Evolutionary conservation across 2,329 filamentous ascomycete genomes (phyloP).

Genomic region (Pseudocercospora ulei): DNA sequence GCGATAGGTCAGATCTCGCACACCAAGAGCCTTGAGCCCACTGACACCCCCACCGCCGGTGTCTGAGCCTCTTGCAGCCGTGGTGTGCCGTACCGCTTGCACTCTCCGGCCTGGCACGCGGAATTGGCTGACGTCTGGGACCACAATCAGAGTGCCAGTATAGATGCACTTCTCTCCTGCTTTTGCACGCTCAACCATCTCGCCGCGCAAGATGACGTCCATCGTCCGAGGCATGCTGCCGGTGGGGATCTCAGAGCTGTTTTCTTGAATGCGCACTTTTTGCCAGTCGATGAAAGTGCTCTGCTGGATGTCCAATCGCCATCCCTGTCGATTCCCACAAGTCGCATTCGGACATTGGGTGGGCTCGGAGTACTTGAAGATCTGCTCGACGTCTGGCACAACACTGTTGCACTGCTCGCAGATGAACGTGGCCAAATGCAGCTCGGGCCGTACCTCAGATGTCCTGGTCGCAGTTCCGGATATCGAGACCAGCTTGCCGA

Average conservation of each 20-base stretch:
- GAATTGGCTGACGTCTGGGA: slow-evolving; percentile 92
- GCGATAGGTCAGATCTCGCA: slow-evolving; percentile 87
- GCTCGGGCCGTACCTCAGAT: slow-evolving; percentile 88
- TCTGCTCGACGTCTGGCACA: slow-evolving; percentile 88
- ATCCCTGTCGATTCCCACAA: slow-evolving; percentile 83
- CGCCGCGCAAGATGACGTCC: slow-evolving; percentile 89
- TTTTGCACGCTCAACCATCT: slow-evolving; percentile 95
- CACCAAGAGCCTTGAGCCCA: slow-evolving; percentile 84
- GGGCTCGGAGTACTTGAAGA: slow-evolving; percentile 93
- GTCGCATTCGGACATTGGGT: slow-evolving; percentile 83
- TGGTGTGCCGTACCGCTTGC: slow-evolving; percentile 75
- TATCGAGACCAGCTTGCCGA: slow-evolving; percentile 87
- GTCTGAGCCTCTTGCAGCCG: slow-evolving; percentile 58
- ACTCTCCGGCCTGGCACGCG: slow-evolving; percentile 76
- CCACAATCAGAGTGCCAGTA: slow-evolving; percentile 88
- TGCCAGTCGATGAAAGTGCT: slow-evolving; percentile 99
- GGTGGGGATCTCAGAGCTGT: slow-evolving; percentile 94
- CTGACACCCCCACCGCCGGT: slow-evolving; percentile 74
- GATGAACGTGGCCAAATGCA: slow-evolving; percentile 83
- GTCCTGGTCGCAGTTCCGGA: slow-evolving; percentile 95
- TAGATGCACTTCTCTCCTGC: slow-evolving; percentile 98
- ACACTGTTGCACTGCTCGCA: slow-evolving; percentile 80
- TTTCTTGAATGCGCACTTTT: slow-evolving; percentile 95
- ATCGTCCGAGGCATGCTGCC: slow-evolving; percentile 98
- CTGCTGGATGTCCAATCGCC: slow-evolving; percentile 91